Evolutionary conservation across 495 filamentous ascomycete genomes (phyloP).

Genomic region (Tuber borchii): DNA sequence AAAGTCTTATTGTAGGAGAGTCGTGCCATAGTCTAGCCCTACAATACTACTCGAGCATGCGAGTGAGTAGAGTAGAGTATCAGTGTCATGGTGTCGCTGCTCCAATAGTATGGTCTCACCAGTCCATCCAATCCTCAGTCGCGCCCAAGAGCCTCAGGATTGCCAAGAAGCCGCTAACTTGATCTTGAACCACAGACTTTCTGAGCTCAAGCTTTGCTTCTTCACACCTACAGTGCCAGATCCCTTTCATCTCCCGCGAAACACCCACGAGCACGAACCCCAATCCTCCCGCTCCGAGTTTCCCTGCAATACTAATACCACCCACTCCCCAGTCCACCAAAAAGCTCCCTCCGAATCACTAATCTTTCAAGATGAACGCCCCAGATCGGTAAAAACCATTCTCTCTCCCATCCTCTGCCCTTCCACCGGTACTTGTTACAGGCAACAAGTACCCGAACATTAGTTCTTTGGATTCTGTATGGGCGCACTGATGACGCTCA

Average conservation of each 20-base stretch:
- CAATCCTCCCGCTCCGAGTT: background rate
- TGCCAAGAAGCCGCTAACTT: background rate
- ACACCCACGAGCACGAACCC: background rate
- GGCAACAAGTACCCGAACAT: background rate
- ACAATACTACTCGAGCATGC: background rate
- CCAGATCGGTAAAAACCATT: slow-evolving; percentile 32
- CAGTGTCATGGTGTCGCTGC: background rate
- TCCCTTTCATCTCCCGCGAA: background rate
- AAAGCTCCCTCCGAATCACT: background rate
- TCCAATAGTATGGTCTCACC: slow-evolving; percentile 9
- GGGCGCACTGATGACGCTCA: slow-evolving; percentile 11
- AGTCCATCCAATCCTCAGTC: background rate
- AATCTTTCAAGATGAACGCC: slow-evolving; percentile 33
- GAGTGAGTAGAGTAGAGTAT: background rate
- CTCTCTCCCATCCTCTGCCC: slow-evolving; percentile 2
- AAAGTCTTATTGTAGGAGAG: background rate
- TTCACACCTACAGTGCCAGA: background rate
- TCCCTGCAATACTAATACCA: background rate
- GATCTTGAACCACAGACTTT: background rate
- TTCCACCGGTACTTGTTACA: background rate
- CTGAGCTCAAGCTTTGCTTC: background rate
- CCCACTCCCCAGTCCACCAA: background rate
- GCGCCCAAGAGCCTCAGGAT: background rate
- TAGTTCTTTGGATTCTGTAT: background rate
- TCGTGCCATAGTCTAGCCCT: background rate